Conservation (phyloP, 2,329 filamentous ascomycete species). For the Trichophyton verrucosum region DNA sequence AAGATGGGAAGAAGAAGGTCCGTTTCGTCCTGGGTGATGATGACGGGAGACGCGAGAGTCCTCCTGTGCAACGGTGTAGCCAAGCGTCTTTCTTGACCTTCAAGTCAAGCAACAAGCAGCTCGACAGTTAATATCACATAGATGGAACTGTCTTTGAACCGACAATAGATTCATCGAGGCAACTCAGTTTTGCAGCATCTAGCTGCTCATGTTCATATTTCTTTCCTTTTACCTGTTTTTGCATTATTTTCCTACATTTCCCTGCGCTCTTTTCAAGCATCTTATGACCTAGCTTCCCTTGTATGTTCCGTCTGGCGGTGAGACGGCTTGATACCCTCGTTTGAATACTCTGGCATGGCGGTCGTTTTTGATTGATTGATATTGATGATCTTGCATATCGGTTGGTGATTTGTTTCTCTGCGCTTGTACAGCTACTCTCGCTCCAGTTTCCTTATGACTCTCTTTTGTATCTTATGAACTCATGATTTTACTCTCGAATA, state of each 20-base stretch:
- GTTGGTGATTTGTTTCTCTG: background rate
- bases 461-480: conserved; percentile 2
- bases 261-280: background rate
- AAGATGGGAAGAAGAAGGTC: background rate
- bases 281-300: background rate
- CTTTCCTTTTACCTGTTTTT: background rate
- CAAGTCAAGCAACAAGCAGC: background rate
- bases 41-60: no score
- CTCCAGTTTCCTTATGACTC: background rate
- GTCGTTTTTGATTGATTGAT: background rate
- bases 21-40: background rate
- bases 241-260: background rate
- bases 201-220: background rate
- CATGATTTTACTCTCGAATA: background rate
- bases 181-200: background rate
- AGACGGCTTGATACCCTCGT: conserved; percentile 2
- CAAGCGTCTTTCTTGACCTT: background rate
- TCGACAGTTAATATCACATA: background rate
- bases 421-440: background rate
- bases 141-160: no score
- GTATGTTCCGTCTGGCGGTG: background rate
- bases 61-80: background rate
- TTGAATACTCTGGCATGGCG: background rate
- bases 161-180: background rate
- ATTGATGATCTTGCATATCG: background rate